These are phyloP conservation scores for Pulveroboletus sp. DNA, from an alignment of 768 basidiomycete species.

Conservation along the genomic window DNA sequence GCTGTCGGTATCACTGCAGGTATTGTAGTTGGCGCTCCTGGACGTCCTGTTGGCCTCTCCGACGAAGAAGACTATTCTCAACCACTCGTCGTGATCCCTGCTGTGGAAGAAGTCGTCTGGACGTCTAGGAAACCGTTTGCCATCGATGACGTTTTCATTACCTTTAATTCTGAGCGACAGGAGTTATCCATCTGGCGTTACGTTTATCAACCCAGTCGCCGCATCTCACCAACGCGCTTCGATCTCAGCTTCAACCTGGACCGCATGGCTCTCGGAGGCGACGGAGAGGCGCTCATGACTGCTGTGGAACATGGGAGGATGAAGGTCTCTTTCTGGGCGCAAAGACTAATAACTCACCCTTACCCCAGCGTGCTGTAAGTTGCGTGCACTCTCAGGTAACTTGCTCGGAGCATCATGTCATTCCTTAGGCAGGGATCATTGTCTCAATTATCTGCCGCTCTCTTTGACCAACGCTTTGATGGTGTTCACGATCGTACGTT, in stretches of 20 bases:
- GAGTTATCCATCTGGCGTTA: slow-evolving; percentile 71
- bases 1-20: slow-evolving; percentile 65
- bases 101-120: slow-evolving; percentile 65
- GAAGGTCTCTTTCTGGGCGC: slow-evolving; percentile 72
- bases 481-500: slow-evolving; percentile 49
- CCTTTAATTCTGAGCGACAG: slow-evolving; percentile 50
- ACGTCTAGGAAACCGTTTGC: slow-evolving; percentile 43
- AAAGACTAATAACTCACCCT: slow-evolving; percentile 50
- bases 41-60: slow-evolving; percentile 36
- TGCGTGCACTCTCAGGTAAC: not conserved
- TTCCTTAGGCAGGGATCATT: slow-evolving; percentile 14
- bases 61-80: slow-evolving; percentile 53
- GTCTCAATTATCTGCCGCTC: slow-evolving; percentile 43
- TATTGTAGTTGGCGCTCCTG: slow-evolving; percentile 45
- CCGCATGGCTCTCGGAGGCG: slow-evolving; percentile 59
- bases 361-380: slow-evolving; percentile 50
- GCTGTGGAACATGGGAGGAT: slow-evolving; percentile 59
- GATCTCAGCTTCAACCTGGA: slow-evolving; percentile 61
- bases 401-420: slow-evolving; percentile 1
- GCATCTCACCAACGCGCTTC: slow-evolving; percentile 48
- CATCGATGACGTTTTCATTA: slow-evolving; percentile 51
- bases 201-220: slow-evolving; percentile 43
- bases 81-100: slow-evolving; percentile 52
- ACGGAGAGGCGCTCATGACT: slow-evolving; percentile 36
- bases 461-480: slow-evolving; percentile 66